phyloP scores from a whole-genome alignment of 805 yeast genomes.

The Yamadazyma takamatsuzukensis region DNA sequence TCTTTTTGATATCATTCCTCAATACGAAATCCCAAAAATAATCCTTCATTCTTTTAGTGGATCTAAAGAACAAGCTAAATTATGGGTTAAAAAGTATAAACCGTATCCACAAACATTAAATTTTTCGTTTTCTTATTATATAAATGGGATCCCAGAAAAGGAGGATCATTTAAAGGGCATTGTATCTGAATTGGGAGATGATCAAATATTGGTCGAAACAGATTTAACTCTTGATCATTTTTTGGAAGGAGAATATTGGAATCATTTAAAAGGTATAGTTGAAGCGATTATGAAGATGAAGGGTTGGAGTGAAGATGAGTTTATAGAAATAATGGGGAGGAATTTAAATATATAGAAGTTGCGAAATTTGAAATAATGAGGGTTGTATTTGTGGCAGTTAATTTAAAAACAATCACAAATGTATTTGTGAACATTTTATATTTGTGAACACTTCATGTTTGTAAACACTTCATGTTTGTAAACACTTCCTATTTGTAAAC shows the following conservation, averaged over 20 bases:
- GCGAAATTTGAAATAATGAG: no score
- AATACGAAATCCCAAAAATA: slow-evolving; percentile 33
- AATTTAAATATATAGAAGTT: no score
- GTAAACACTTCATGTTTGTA: no score
- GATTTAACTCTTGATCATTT: slow-evolving; percentile 31
- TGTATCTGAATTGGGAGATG: slow-evolving; percentile 12
- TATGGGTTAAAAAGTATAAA: slow-evolving; percentile 40
- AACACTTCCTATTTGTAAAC: no score
- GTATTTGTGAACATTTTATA: no score
- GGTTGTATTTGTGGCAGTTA: no score
- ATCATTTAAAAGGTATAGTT: slow-evolving; percentile 20
- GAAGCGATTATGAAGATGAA: slow-evolving; percentile 12
- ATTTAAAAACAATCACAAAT: no score
- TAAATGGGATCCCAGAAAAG: slow-evolving; percentile 39
- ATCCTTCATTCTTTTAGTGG: slow-evolving; percentile 88
- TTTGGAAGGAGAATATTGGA: slow-evolving; percentile 17
- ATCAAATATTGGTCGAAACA: slow-evolving; percentile 32
- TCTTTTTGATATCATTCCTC: slow-evolving; percentile 42
- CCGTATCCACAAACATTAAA: slow-evolving; percentile 25
- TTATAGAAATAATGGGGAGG: no score
- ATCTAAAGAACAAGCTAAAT: slow-evolving; percentile 60
- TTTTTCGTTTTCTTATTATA: slow-evolving; percentile 53
- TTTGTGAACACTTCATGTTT: no score
- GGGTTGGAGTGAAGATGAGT: slow-evolving; percentile 11
- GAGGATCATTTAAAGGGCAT: slow-evolving; percentile 17